Evolutionary conservation across 2,329 filamentous ascomycete species (phyloP), one percentile per base, ranked within the genome.

Genomic region (Blumeria hordei): DNA sequence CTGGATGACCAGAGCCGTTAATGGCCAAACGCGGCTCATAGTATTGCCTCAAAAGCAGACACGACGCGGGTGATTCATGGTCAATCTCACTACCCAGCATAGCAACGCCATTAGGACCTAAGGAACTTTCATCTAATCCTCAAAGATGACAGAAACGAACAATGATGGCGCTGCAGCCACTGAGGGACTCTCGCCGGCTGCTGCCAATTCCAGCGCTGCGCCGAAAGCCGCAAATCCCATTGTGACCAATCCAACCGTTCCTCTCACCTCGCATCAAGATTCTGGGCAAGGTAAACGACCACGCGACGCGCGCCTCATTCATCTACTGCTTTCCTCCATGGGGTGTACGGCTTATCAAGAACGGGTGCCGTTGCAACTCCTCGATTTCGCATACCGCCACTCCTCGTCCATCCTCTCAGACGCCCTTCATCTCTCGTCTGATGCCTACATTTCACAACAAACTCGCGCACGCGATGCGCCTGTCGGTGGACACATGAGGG

Each of bases 351-450:
- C 81, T 43, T 92, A 87, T 72, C 85, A 90, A 67, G 78, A 83
- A 66, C 84, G 85, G 63, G 85, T 92, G 1, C 85, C 85, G 0
- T 75, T 90, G 0, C 79, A 88, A 57, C 79, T 92, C 52, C 80
- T 92, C 66, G 85, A 92, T 70, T 90, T 90, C 65, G 83, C 85
- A 52, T 92, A 92, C 74, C 80, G 85, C 39, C 85, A 88, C 72
- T 85, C 82, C 9, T 79, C 78, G 1, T 75, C 77, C 56, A 73
- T 88, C 37, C 77, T 88, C 18, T 78, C 72, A 60, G 83, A 88
- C 69, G 81, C 79, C 6, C 69, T 85, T 14, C 80, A 84, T 63
- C 75, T 85, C 32, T 74, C 75, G 6, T 74, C 77, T 6, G 82
- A 86, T 66, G 81, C 81, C 7, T 83, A 85, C 69, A 72, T 76